These are phyloP conservation scores for Oryza punctata DNA, from an alignment of 176 grass and related monocot species.

Conservation along the genomic window DNA sequence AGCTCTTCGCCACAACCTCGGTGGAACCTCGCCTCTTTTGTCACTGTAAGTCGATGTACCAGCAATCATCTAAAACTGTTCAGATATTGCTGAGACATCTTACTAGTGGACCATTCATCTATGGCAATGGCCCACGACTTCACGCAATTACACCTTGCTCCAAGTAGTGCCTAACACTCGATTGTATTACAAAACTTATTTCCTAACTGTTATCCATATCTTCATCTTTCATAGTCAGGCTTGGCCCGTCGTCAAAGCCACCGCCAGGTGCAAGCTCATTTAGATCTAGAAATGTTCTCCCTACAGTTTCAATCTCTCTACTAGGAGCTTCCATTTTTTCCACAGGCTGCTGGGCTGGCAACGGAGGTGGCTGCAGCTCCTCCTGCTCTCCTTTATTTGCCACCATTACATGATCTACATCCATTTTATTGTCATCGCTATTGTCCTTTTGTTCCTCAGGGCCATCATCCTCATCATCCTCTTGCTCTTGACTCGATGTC, in stretches of 20 bases:
- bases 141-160: conserved; percentile 37
- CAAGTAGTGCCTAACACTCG: conserved; percentile 11
- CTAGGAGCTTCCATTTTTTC: conserved; percentile 57
- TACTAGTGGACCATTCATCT: conserved; percentile 24
- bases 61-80: conserved; percentile 33
- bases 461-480: conserved; percentile 70
- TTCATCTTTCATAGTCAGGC: conserved; percentile 64
- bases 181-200: conserved; percentile 37
- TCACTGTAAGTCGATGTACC: conserved; percentile 39
- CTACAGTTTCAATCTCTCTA: conserved; percentile 50
- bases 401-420: conserved; percentile 38
- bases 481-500: conserved; percentile 73
- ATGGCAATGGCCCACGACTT: conserved; percentile 7
- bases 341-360: conserved; percentile 35
- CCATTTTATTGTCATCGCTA: conserved; percentile 52
- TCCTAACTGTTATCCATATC: conserved; percentile 75
- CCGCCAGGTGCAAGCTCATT: conserved; percentile 92
- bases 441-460: conserved; percentile 48
- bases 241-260: conserved; percentile 85
- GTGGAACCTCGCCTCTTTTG: conserved; percentile 20
- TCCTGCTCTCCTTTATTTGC: conserved; percentile 55
- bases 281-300: conserved; percentile 93
- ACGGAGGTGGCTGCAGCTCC: conserved; percentile 38
- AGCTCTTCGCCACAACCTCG: background rate
- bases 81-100: conserved; percentile 35